Evolutionary conservation across 2,329 filamentous ascomycete species (phyloP), one percentile per base, ranked within the genome.

Genomic region (Cercospora sp.): DNA sequence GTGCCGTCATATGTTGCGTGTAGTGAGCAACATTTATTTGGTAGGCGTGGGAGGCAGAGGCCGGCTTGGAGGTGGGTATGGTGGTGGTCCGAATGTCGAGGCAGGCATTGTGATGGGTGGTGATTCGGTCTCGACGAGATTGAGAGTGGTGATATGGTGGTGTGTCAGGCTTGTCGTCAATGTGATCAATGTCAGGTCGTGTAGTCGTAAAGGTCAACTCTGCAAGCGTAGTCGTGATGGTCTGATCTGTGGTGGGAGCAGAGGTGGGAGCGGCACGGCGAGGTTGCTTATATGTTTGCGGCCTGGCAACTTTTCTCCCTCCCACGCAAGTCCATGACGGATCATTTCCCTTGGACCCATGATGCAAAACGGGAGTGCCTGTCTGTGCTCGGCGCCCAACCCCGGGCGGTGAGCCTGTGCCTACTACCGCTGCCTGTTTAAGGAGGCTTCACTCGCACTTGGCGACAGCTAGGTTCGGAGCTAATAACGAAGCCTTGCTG

Each of bases 61-160:
- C 66, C 82, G 78, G 64, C 80, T 83, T 70, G 82, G 82, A 75
- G 82, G 81, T 70, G 82, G 82, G 65, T 81, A 81, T 48, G 82
- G 82, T 78, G 80, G 82, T 33, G 82, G 82, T 68, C 81, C 81
- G 55, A 83, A 80, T 75, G 80, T 82, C 67, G 81, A 75, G 66
- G 72, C 71, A 75, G 77, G 76, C 77, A 79, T 82, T 76, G 77
- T 79, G 72, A 42, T 57, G 30, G 51, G 16, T 13, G 53, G 45
- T 65, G 26, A 53, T 31, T 51, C 42, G 60, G 23, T 33, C 53
- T 58, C 10, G 45, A 20, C 20, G 45, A 23, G 10, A 4, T 20
- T 62, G 60, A 48, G 30, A n/a, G 20, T 20, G 18, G 16, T 62
- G 16, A 13, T 55, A 10, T 20, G 30, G 10, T 20, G 7, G 53